A percentile compares a stretch with the other conserved stretches of the same genome.
These are phyloP conservation scores for Oidiodendron maius DNA, from an alignment of 495 filamentous ascomycete species.

Conservation along the genomic window DNA sequence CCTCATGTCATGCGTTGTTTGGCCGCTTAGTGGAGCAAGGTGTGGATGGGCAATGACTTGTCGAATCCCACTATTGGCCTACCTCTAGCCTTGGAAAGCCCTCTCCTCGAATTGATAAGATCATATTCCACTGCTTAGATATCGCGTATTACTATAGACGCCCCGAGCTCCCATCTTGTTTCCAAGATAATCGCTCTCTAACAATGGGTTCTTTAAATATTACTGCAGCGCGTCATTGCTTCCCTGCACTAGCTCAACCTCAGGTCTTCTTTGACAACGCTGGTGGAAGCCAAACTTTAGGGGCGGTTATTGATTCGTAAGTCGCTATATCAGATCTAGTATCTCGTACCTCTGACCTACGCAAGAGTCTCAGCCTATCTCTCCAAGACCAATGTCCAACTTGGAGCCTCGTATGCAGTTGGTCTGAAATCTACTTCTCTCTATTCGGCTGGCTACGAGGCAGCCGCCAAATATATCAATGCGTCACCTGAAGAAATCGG, in stretches of 20 bases:
- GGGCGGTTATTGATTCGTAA: slow-evolving; percentile 58
- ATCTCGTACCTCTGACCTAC: neutral
- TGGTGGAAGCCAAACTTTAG: slow-evolving; percentile 64
- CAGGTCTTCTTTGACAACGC: slow-evolving; percentile 74
- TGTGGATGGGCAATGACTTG: no score
- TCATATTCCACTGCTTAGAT: no score
- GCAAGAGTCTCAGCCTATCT: slow-evolving; percentile 59
- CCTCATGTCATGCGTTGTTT: no score
- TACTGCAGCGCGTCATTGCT: slow-evolving; percentile 45
- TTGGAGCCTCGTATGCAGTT: slow-evolving; percentile 58
- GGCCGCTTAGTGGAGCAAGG: no score
- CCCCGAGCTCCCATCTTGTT: neutral
- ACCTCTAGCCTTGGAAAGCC: no score
- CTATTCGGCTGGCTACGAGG: slow-evolving; percentile 48
- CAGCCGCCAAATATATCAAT: slow-evolving; percentile 64
- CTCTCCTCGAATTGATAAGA: no score
- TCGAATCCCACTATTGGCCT: no score
- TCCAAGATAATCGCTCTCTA: neutral
- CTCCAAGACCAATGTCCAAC: slow-evolving; percentile 62
- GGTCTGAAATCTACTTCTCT: slow-evolving; percentile 47
- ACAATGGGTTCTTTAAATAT: slow-evolving; percentile 43
- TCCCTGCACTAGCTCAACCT: slow-evolving; percentile 58
- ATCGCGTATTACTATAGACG: no score
- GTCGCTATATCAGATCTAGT: slow-evolving; percentile 13
- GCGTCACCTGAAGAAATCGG: slow-evolving; percentile 56